Base-by-base conservation (phyloP, 257 asterid genomes). In the Gentiana dahurica region DNA sequence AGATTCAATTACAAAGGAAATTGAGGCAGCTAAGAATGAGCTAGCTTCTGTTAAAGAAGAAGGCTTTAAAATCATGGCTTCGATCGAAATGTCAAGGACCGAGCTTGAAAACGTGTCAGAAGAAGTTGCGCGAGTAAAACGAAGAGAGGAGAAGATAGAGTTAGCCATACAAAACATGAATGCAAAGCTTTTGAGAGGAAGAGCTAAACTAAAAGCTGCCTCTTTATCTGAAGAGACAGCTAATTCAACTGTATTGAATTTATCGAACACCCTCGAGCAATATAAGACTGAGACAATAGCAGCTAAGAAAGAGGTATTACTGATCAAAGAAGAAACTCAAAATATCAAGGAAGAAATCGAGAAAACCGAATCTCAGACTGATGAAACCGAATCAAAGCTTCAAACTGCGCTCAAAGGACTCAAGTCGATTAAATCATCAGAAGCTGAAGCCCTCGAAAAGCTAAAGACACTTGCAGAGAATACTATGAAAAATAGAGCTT, bases 1-100 rank as follows among this genome's bases (percentile, higher is more conserved):
- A n/a, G 61, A 67, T 49, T 73, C 82, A 0, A 55, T 77, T 55
- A 58, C 67, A 59, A 54, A 70, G 65, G 93, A 85, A 62, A 53
- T 85, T 68, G 87, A 76, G 64, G 78, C 65, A 43, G 62, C 77
- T 12, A 83, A 72, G 71, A 65, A 68, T 51, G 85, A 82, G 68
- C 12, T 87, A 61, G 73, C 73, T 47, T 64, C 77, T 12, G 60
- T 71, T 49, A 72, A 61, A 72, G 83, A 76, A 51, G 91, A 73
- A 54, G 57, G 88, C 56, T 78, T 85, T 58, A 87, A 78, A 70
- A 76, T 81, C 59, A 85, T 92, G 97, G 77, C 82, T 54, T 87
- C 97, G 12, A 83, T 92, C 85, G 93, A 83, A 55, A 61, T 72
- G 12, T 64, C 73, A n/a, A 67, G 95, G 65, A 68, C 75, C 3